Evolutionary conservation across 139 green algal genomes (phyloP).

Genomic region (Chlamydomonas applanata): DNA sequence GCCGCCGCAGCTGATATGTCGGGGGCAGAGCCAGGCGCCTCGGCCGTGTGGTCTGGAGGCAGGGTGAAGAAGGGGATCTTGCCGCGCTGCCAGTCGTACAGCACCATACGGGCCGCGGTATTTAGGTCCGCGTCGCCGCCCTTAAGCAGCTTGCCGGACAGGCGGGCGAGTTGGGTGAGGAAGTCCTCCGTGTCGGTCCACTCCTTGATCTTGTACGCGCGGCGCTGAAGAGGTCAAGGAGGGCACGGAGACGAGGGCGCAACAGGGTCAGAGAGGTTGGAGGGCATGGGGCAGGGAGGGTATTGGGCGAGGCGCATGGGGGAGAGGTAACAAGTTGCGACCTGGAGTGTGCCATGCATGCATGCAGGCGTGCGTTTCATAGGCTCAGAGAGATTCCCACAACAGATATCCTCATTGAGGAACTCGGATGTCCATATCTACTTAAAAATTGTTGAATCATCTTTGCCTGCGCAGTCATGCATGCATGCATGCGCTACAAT

Average conservation of each 20-base stretch:
- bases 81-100: constrained; percentile 97
- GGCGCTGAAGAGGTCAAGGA: constrained; percentile 48
- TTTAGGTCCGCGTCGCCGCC: constrained; percentile 94
- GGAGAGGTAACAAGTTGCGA: neutral
- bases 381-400: constrained; percentile 71
- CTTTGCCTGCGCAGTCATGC: constrained; percentile 8
- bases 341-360: neutral
- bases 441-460: constrained; percentile 27
- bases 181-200: constrained; percentile 92
- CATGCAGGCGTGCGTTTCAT: neutral
- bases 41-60: constrained; percentile 66
- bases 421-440: constrained; percentile 67
- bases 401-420: constrained; percentile 37
- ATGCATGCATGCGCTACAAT: no score
- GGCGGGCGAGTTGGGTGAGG: constrained; percentile 80
- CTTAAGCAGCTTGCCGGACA: constrained; percentile 63
- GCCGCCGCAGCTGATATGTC: neutral
- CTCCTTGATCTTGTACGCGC: constrained; percentile 83
- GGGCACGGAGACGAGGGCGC: neutral
- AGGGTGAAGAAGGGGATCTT: constrained; percentile 96
- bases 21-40: constrained; percentile 6
- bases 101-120: constrained; percentile 92
- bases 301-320: neutral
- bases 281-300: neutral
- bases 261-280: neutral